Percentiles rank a stretch among this genome's conserved stretches.
phyloP scores from a whole-genome alignment of 169 alveolate species.

The Eimeria sp. region DNA sequence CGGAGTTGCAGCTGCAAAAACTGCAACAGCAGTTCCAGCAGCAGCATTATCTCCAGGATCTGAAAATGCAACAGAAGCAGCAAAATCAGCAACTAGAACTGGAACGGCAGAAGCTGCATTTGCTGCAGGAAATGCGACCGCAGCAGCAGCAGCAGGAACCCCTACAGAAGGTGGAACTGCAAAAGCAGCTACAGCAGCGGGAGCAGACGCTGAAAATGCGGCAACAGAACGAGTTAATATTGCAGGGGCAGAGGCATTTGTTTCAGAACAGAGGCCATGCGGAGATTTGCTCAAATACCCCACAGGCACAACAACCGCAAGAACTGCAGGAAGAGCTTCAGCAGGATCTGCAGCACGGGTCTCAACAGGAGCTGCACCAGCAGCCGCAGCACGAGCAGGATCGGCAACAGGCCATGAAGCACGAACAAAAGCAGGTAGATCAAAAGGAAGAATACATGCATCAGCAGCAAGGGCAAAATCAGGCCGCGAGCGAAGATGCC shows the following conservation, averaged over 20 bases:
- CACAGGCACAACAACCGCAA: background rate
- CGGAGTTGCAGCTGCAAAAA: background rate
- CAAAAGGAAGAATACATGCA: background rate
- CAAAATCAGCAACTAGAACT: background rate
- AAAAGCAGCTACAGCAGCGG: background rate
- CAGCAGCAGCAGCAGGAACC: slow-evolving; percentile 11
- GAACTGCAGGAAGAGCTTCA: background rate
- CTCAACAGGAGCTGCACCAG: background rate
- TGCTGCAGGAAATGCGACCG: background rate
- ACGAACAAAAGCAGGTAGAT: background rate
- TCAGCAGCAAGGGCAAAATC: slow-evolving; percentile 3
- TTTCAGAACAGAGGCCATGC: too few species aligned
- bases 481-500: background rate
- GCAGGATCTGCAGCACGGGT: background rate
- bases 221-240: background rate
- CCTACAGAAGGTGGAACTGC: background rate
- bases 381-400: background rate
- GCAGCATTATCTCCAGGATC: background rate
- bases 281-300: background rate
- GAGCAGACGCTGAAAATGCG: background rate
- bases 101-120: background rate
- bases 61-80: background rate
- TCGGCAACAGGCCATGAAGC: background rate
- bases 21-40: background rate
- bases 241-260: background rate